Conservation (phyloP, 345 rosid genomes). For the Carallia brachiata region DNA sequence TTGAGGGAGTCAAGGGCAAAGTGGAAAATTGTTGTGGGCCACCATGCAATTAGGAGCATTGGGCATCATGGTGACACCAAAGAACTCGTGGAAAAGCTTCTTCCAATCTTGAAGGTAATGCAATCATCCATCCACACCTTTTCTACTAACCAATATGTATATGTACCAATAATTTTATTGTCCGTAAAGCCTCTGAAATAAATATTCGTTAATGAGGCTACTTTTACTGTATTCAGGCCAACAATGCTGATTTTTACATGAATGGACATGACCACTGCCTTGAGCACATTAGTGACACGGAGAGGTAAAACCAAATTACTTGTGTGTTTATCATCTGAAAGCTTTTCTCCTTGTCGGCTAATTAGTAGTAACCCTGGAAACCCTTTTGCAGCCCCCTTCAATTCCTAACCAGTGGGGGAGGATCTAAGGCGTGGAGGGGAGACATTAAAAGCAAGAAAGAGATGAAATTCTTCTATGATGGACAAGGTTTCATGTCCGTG, state of each 20-base stretch:
- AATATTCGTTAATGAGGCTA: not conserved
- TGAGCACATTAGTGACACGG: conserved; percentile 46
- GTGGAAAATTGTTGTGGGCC: conserved; percentile 68
- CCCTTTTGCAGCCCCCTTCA: conserved; percentile 19
- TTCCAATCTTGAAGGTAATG: conserved; percentile 50
- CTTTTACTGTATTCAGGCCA: conserved; percentile 22
- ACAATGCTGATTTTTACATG: conserved; percentile 59
- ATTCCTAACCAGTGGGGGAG: conserved; percentile 26
- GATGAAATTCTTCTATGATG: conserved; percentile 22
- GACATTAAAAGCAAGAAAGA: not conserved
- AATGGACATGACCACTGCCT: conserved; percentile 75
- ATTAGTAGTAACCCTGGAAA: no score
- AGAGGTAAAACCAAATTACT: conserved; percentile 28
- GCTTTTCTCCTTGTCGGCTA: no score
- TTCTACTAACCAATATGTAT: no score
- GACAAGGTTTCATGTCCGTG: conserved; percentile 31
- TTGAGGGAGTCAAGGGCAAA: conserved; percentile 43
- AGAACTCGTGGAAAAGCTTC: conserved; percentile 47
- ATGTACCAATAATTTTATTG: no score
- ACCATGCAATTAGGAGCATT: conserved; percentile 57
- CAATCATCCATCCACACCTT: no score
- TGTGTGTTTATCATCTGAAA: no score
- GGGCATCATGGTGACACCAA: conserved; percentile 55
- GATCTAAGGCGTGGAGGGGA: conserved; percentile 33
- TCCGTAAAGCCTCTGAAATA: no score